These are phyloP conservation scores for Fusarium siculi DNA, from an alignment of 2,329 filamentous ascomycete genomes.

Conservation along the genomic window DNA sequence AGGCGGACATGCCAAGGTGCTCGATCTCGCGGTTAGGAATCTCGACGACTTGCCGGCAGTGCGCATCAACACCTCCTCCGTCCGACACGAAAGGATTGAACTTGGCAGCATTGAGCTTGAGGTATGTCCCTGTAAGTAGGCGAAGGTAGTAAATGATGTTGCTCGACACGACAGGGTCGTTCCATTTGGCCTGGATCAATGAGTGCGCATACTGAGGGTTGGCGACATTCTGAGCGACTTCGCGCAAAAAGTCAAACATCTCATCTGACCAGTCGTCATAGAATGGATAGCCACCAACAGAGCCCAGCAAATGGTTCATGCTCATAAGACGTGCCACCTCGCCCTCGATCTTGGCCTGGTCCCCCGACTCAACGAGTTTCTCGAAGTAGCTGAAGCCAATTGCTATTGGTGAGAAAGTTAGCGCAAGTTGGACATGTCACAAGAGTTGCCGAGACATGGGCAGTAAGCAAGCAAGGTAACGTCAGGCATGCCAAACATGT, in stretches of 20 bases:
- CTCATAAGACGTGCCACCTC: constrained; percentile 79
- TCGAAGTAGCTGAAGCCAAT: constrained; percentile 96
- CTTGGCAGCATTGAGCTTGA: constrained; percentile 76
- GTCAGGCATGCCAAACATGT: constrained; percentile 11
- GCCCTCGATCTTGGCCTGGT: constrained; percentile 71
- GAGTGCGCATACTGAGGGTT: constrained; percentile 66
- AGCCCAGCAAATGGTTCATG: constrained; percentile 76
- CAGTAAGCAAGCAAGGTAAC: constrained; percentile 27
- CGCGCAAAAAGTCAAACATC: constrained; percentile 73
- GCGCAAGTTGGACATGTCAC: constrained; percentile 21
- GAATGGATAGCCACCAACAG: constrained; percentile 75
- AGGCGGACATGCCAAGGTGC: constrained; percentile 81
- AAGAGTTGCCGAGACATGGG: constrained; percentile 30
- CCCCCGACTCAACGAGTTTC: constrained; percentile 75
- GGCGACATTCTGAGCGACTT: constrained; percentile 68
- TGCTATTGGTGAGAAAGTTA: constrained; percentile 62
- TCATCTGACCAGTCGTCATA: constrained; percentile 86
- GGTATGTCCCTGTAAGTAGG: constrained; percentile 84
- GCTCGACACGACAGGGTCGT: constrained; percentile 73
- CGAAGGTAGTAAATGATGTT: constrained; percentile 87
- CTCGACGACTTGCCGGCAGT: constrained; percentile 78
- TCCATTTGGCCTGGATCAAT: constrained; percentile 75
- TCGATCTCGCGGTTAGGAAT: constrained; percentile 86
- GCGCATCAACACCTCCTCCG: constrained; percentile 70
- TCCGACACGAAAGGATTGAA: constrained; percentile 79